phyloP scores from a whole-genome alignment of 2,329 filamentous ascomycete genomes.

The Stylonectria norvegica region DNA sequence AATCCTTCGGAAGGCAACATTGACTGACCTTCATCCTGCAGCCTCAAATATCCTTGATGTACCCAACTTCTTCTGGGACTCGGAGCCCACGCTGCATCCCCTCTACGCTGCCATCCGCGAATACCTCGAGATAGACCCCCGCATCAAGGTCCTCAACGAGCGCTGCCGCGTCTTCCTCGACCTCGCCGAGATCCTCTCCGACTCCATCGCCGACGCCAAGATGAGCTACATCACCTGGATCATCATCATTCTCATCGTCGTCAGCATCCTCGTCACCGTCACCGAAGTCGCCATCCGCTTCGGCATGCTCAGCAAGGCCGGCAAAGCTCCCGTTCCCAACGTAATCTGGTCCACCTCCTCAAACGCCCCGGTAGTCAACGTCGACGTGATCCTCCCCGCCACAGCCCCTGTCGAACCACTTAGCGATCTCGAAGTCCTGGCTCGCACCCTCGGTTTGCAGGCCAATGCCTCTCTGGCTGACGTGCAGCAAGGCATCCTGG shows the following conservation, averaged over 20 bases:
- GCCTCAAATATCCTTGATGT: slow-evolving; percentile 94
- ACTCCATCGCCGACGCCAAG: slow-evolving; percentile 88
- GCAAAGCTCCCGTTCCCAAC: slow-evolving; percentile 10
- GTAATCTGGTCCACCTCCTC: slow-evolving; percentile 2
- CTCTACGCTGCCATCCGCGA: slow-evolving; percentile 93
- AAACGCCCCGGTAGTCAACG: slow-evolving; percentile 12
- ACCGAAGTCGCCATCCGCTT: slow-evolving; percentile 87
- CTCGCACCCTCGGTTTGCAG: slow-evolving; percentile 32
- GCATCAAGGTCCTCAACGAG: slow-evolving; percentile 95
- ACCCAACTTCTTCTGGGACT: slow-evolving; percentile 98
- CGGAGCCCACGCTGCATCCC: slow-evolving; percentile 89
- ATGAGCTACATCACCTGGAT: slow-evolving; percentile 99
- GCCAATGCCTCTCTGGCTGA: slow-evolving; percentile 35
- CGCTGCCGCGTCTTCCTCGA: slow-evolving; percentile 95
- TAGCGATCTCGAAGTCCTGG: slow-evolving; percentile 35
- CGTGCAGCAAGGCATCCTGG: slow-evolving; percentile 32
- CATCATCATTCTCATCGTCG: slow-evolving; percentile 86
- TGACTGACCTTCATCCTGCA: slow-evolving; percentile 35
- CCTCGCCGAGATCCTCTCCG: slow-evolving; percentile 88
- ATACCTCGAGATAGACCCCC: slow-evolving; percentile 94
- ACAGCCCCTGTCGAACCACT: too few relatives aligned
- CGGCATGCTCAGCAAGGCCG: slow-evolving; percentile 55
- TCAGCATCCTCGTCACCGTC: slow-evolving; percentile 88
- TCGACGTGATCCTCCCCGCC: slow-evolving; percentile 14
- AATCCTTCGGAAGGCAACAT: slow-evolving; percentile 1